Conservation (phyloP, 768 basidiomycete species). For the Postia placenta region DNA sequence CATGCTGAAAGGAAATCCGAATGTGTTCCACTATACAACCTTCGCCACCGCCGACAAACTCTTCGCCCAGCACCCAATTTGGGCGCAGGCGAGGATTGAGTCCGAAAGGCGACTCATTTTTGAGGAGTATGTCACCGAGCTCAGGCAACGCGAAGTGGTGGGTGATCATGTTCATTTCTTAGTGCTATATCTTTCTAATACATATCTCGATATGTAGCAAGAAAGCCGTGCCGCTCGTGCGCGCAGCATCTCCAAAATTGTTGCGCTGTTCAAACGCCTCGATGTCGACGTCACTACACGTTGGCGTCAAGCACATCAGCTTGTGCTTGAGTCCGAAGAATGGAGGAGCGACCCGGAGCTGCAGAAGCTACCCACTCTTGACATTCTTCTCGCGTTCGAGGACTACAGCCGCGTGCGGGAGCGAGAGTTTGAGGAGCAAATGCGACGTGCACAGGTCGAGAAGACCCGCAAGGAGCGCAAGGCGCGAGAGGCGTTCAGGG, state of each 20-base stretch:
- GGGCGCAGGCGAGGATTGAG: constrained; percentile 83
- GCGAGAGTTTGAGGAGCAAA: constrained; percentile 86
- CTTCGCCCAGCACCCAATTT: constrained; percentile 84
- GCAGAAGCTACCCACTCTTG: constrained; percentile 79
- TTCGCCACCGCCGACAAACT: constrained; percentile 84
- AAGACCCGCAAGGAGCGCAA: constrained; percentile 82
- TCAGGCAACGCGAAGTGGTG: constrained; percentile 88
- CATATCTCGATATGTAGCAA: constrained; percentile 40
- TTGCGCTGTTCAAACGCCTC: constrained; percentile 78
- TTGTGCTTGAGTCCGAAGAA: constrained; percentile 70
- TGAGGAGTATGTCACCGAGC: constrained; percentile 83
- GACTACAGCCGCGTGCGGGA: constrained; percentile 89
- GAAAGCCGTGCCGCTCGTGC: constrained; percentile 71
- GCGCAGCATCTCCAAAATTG: constrained; percentile 79
- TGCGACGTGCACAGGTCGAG: constrained; percentile 72
- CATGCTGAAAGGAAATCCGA: constrained; percentile 81
- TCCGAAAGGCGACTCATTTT: constrained; percentile 84
- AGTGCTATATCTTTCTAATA: constrained; percentile 4
- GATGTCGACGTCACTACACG: constrained; percentile 90
- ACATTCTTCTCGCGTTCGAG: constrained; percentile 90
- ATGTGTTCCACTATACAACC: constrained; percentile 88
- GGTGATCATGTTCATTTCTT: constrained; percentile 24
- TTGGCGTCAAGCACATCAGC: constrained; percentile 80
- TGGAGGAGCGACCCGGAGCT: constrained; percentile 77
- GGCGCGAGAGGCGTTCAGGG: constrained; percentile 88